These are phyloP conservation scores for Gymnopilus junonius DNA, from an alignment of 768 basidiomycete species.

Conservation along the genomic window DNA sequence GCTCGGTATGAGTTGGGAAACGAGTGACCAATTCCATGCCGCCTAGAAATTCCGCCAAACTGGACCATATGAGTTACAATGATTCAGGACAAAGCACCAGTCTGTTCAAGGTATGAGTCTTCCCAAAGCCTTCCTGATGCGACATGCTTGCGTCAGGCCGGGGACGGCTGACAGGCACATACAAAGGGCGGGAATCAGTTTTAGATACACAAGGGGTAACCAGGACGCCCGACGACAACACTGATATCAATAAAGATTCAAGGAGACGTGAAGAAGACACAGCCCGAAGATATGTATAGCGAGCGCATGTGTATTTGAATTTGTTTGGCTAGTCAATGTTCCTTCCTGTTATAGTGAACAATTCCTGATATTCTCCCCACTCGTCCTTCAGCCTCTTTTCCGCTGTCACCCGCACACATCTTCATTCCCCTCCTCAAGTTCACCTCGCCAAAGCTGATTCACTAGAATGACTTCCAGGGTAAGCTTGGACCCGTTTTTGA, in stretches of 20 bases:
- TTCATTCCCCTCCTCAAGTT: slow-evolving; percentile 13
- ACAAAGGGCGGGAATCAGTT: background rate
- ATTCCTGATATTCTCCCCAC: slow-evolving; percentile 17
- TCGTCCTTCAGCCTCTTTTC: slow-evolving; percentile 13
- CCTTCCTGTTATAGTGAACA: slow-evolving; percentile 20
- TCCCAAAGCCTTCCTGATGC: background rate
- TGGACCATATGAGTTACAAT: background rate
- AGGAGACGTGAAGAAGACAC: slow-evolving; percentile 1
- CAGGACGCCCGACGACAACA: background rate
- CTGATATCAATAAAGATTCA: background rate
- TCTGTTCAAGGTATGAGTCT: background rate
- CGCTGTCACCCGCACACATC: slow-evolving; percentile 21
- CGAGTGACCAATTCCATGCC: background rate
- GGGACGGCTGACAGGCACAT: background rate
- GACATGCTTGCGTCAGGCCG: background rate
- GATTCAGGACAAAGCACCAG: background rate
- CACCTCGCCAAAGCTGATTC: slow-evolving; percentile 15
- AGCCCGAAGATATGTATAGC: background rate
- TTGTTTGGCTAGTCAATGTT: slow-evolving; percentile 23
- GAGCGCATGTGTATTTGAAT: slow-evolving; percentile 10
- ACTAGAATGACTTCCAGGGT: slow-evolving; percentile 44
- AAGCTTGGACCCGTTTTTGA: slow-evolving; percentile 14
- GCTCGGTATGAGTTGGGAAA: background rate
- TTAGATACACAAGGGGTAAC: background rate
- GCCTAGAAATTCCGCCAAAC: background rate